Conservation (phyloP, 768 basidiomycete genomes). For the Suillus americanus region DNA sequence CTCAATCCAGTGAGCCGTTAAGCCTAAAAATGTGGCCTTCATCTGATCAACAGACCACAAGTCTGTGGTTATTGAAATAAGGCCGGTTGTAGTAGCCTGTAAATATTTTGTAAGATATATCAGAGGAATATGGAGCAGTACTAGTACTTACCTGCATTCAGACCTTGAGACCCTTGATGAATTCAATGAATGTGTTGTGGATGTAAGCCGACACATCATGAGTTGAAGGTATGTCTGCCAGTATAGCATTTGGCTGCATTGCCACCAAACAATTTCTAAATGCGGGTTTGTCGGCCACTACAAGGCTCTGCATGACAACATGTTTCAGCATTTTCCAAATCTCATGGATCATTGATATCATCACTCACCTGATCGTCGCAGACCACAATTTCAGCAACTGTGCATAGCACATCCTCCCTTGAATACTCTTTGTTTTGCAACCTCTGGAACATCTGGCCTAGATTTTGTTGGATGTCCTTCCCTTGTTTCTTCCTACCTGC, state of each 20-base stretch:
- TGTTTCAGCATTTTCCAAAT: not conserved
- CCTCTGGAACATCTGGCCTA: not conserved
- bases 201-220: constrained; percentile 12
- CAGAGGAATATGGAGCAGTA: too few species aligned
- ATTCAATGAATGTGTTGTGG: constrained; percentile 9
- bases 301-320: not conserved
- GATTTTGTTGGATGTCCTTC: not conserved
- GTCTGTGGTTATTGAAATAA: too few species aligned
- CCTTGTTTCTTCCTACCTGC: not conserved
- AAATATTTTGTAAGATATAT: too few species aligned
- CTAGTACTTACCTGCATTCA: too few species aligned
- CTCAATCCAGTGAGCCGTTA: too few species aligned
- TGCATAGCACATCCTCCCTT: constrained; percentile 2
- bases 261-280: not conserved
- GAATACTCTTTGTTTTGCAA: constrained; percentile 11
- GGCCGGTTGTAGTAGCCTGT: too few species aligned
- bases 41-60: too few species aligned
- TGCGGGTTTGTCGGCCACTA: not conserved
- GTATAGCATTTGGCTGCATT: constrained; percentile 9
- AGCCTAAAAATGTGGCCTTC: too few species aligned
- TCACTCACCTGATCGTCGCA: constrained; percentile 1
- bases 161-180: too few species aligned
- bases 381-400: constrained; percentile 3
- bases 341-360: not conserved
- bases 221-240: constrained; percentile 11